Percentiles rank a stretch among this genome's conserved stretches.
Evolutionary conservation across 148 eudicot species (phyloP).

Genomic region (Limonium bicolor): DNA sequence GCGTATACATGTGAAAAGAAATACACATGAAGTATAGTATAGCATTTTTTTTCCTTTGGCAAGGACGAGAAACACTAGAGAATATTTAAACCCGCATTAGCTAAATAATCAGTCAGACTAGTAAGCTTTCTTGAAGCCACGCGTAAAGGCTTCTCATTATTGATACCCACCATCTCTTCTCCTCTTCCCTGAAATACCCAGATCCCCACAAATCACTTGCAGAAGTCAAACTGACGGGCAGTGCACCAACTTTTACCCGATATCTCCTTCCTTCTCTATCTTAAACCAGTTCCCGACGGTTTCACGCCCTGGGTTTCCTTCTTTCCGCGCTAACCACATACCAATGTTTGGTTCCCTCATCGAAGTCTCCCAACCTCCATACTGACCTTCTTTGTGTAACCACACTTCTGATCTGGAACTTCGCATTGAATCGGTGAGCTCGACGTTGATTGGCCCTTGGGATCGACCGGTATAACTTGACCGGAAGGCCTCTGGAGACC

Average conservation of each 20-base stretch:
- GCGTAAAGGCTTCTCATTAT: slow-evolving; percentile 19
- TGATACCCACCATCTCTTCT: slow-evolving; percentile 27
- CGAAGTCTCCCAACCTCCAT: slow-evolving; percentile 20
- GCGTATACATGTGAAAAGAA: too few relatives aligned
- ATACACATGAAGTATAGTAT: too few relatives aligned
- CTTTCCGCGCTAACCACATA: slow-evolving; percentile 26
- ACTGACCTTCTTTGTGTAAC: slow-evolving; percentile 20
- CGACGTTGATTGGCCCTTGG: slow-evolving; percentile 2
- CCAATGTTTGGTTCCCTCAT: slow-evolving; percentile 13
- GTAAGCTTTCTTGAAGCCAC: slow-evolving; percentile 34
- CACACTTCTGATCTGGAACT: slow-evolving; percentile 19
- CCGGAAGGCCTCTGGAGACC: slow-evolving; percentile 18
- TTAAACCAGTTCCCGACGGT: slow-evolving; percentile 33
- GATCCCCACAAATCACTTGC: slow-evolving; percentile 32
- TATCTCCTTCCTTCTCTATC: slow-evolving; percentile 19
- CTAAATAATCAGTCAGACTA: too few relatives aligned
- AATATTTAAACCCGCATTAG: too few relatives aligned
- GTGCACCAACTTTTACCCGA: slow-evolving; percentile 30
- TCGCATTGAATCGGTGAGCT: slow-evolving; percentile 18
- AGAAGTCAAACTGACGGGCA: slow-evolving; percentile 46
- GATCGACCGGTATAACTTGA: slow-evolving; percentile 15
- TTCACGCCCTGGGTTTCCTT: slow-evolving; percentile 17
- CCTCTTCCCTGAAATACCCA: slow-evolving; percentile 24
- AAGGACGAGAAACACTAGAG: too few relatives aligned
- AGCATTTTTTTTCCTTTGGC: too few relatives aligned